Evolutionary conservation across 2,329 filamentous ascomycete species (phyloP), one percentile per base, ranked within the genome.

Genomic region (Dothistroma pini): DNA sequence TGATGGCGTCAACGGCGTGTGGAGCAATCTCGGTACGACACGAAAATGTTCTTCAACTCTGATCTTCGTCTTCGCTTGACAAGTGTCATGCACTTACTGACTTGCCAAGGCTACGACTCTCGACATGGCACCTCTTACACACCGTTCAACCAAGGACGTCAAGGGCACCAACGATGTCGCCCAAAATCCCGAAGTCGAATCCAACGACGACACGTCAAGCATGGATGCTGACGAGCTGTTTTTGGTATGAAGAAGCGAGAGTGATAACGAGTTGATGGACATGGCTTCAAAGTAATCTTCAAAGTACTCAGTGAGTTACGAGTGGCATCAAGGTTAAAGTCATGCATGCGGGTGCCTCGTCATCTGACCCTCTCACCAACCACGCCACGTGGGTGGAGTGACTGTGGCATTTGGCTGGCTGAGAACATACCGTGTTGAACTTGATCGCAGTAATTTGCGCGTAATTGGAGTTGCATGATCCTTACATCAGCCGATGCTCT

Each of bases 371-470:
- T 52, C 44, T 38, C 65, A 66, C 60, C 65, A 70, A 52, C 66
- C 57, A 57, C 35, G 50, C 49, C 47, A 50, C 54, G 14, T 53
- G 44, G 19, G 44, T 59, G 59, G 66, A 69, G 61, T 66, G 64
- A 58, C 48, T 35, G 48, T 56, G 61, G 62, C 63, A 65, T 61
- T 61, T 58, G 57, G 63, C 59, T 60, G 71, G 69, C 72, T 75
- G 73, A 75, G 73, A 75, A 72, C 63, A 71, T 61, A 75, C 73
- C 71, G 71, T 72, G 61, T 68, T 65, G 70, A 75, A 74, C 72
- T 75, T 74, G 72, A 73, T 70, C 70, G 71, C 73, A 73, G 71
- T 74, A 69, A 73, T 69, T 71, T 74, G 73, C 73, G 73, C 73
- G 73, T 35, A 19, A 69, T 75, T 74, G 73, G 71, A 75, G 73